Base-by-base conservation (phyloP, 2,329 filamentous ascomycete species). In the Trichothecium sympodiale region DNA sequence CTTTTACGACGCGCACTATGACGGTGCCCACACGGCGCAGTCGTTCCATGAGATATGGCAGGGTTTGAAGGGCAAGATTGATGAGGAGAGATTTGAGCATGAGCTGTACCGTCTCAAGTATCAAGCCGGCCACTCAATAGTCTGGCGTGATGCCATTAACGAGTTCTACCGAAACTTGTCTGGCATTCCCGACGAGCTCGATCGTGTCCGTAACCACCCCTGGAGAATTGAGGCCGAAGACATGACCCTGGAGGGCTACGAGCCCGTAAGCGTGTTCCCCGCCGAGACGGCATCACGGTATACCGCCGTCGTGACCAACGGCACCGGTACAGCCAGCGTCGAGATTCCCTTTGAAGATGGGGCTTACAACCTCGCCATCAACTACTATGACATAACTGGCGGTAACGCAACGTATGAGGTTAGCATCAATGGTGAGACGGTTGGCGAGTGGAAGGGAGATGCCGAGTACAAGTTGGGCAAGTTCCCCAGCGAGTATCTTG, bases 161-260 rank as follows among this genome's bases (percentile, higher is more conserved):
- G 60, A 73, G 37, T 83, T 79, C 56, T 83, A 80, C 54, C 46
- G 62, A 49, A 77, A 73, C 49, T 54, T 74, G 27, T 77, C 75
- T 0, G 61, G 66, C 3, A 80, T 84, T 30, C 50, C 69, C 0
- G 80, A 84, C 43, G 57, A 65, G 15, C 45, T 45, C 0, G 60
- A 60, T 2, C 67, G 79, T 8, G 77, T 83, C 0, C 65, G 69
- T 2, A 61, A 74, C 40, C 71, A 84, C 51, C 67, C 69, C 0
- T 77, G 70, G 54, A 69, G 80, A n/a, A 69, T 84, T 31, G 79
- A 83, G 58, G 78, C 78, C 2, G 79, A 83, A 54, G 58, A 56
- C 36, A 82, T 84, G 78, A 44, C 54, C 0, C 58, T 83, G 2
- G 56, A 63, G 6, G 73, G 73, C 1, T 84, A 83, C 55, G 53